A percentile compares a stretch with the other conserved stretches of the same genome.
Evolutionary conservation across 345 rosid genomes (phyloP).

Genomic region (Citrus maxima): DNA sequence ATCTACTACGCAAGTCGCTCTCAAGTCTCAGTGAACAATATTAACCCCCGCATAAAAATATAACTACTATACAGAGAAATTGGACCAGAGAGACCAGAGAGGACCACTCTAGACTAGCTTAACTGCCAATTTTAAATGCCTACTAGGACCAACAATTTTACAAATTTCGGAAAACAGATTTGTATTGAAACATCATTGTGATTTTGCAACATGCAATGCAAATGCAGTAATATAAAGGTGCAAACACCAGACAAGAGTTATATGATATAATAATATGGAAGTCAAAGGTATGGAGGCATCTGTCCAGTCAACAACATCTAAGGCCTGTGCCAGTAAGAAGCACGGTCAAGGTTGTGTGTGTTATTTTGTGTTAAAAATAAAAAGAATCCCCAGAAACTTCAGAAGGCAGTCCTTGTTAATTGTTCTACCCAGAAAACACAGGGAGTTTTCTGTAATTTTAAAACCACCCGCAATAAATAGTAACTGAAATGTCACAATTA

Average conservation of each 20-base stretch:
- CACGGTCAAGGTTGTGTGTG: neutral
- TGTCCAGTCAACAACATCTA: conserved; percentile 16
- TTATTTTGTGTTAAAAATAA: neutral
- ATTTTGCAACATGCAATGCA: neutral
- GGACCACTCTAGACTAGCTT: neutral
- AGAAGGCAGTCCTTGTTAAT: neutral
- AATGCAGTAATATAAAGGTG: no score
- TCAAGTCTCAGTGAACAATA: neutral
- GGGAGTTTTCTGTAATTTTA: conserved; percentile 19
- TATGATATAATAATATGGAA: neutral
- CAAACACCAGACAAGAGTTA: neutral
- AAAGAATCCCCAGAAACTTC: neutral
- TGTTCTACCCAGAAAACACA: neutral
- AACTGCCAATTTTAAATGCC: neutral
- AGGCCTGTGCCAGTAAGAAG: neutral
- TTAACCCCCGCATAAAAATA: neutral
- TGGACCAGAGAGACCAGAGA: neutral
- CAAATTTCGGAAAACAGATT: no score
- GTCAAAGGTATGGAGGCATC: conserved; percentile 18
- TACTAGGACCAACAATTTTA: neutral
- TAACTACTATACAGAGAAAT: neutral
- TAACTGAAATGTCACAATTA: neutral
- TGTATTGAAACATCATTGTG: neutral
- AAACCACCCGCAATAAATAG: neutral
- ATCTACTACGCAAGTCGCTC: neutral